Base-by-base conservation (phyloP, 306 rosid genomes). In the Trifolium pratense region DNA sequence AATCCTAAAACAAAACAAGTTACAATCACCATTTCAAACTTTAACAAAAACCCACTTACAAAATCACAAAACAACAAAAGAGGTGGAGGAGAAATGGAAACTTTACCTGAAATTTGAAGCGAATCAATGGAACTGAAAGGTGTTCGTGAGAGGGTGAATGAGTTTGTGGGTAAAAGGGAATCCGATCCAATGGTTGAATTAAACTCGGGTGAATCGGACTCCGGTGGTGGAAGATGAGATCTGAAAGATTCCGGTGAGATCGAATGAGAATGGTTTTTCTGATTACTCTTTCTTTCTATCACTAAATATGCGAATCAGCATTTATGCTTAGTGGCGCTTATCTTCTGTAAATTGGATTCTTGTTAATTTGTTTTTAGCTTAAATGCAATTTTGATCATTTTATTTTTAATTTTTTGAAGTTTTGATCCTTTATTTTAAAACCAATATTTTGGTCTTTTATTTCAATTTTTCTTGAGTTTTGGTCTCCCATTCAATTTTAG, bases 11-110 rank as follows among this genome's bases (percentile, higher is more conserved):
- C 42, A 7, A 74, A 55, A 21, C 68, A 69, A 18, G 3, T 55
- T 10, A 4, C 2, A 2, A 37, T 29, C 20, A 20, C 6, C 53
- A 49, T 18, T 32, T 26, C 26, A 49, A 48, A 73, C n/a, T 7
- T 39, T 66, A 74, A 58, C 39, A 68, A 23, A 68, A 39, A 68
- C 46, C 56, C 84, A 69, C 56, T 69, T 80, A 49, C 11, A 52
- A 69, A 75, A 29, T 2, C 46, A 48, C 8, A 45, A 73, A 73
- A 59, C 14, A 14, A 58, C 0, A 68, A 53, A 34, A 66, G 12
- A n/a, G 58, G 48, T 9, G 65, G 2, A 21, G 12, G 9, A 61
- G 75, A 80, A 15, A 52, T 53, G 2, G 69, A 69, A 75, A 61
- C 20, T 69, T 79, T 51, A 79, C 71, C 59, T 60, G 7, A 56